These are phyloP conservation scores for Mikania micrantha DNA, from an alignment of 129 eudicot genomes.

Conservation along the genomic window DNA sequence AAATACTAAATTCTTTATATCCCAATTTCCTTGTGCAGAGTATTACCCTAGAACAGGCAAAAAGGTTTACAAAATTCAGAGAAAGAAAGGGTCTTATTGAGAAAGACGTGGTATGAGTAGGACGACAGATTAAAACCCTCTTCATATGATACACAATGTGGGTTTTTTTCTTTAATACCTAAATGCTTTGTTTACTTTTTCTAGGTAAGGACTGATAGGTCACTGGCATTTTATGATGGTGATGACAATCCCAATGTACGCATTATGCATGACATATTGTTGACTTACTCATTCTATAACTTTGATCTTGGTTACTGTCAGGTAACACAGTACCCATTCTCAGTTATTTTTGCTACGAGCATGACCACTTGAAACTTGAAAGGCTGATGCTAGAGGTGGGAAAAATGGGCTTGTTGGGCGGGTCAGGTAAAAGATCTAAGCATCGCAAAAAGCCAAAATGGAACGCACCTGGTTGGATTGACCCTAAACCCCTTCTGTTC, in stretches of 20 bases:
- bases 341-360: background rate
- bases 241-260: conserved; percentile 85
- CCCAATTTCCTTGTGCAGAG: conserved; percentile 44
- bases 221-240: conserved; percentile 77
- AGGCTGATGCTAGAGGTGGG: background rate
- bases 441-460: background rate
- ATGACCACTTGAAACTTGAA: background rate
- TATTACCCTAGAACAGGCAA: conserved; percentile 46
- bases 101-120: conserved; percentile 35
- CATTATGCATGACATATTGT: conserved; percentile 66
- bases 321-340: conserved; percentile 35
- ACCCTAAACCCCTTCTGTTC: background rate
- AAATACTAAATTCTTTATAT: background rate
- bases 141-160: background rate
- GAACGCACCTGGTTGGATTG: background rate
- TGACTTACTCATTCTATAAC: conserved; percentile 89
- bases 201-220: conserved; percentile 96
- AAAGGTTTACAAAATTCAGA: conserved; percentile 37
- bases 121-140: background rate
- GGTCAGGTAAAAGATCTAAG: background rate
- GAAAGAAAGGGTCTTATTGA: conserved; percentile 36
- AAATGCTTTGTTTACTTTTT: conserved; percentile 5
- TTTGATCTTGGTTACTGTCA: conserved; percentile 99
- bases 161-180: background rate
- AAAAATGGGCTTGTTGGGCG: background rate